These are phyloP conservation scores for Crotalaria pallida DNA, from an alignment of 306 rosid species.

Conservation along the genomic window DNA sequence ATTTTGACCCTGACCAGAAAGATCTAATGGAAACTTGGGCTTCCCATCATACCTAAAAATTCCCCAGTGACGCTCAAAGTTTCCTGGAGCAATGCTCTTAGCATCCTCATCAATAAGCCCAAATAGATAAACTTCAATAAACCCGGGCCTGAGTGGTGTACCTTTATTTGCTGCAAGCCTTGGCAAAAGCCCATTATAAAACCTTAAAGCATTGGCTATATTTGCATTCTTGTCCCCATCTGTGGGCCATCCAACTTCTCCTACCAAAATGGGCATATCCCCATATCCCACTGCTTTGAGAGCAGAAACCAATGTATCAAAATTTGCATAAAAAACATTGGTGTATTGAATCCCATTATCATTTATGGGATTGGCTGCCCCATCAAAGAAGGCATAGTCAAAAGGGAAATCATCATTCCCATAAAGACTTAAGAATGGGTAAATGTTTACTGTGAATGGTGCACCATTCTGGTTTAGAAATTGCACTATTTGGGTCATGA, in stretches of 20 bases:
- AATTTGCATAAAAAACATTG: conserved; percentile 92
- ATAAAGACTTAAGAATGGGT: conserved; percentile 89
- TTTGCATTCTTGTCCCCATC: conserved; percentile 91
- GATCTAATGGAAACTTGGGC: conserved; percentile 65
- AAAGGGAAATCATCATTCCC: conserved; percentile 78
- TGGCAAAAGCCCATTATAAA: conserved; percentile 78
- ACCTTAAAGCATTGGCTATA: conserved; percentile 59
- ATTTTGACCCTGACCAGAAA: conserved; percentile 67
- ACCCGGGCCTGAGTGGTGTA: conserved; percentile 67
- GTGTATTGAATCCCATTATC: conserved; percentile 73
- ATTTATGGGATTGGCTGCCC: conserved; percentile 52
- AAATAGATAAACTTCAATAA: conserved; percentile 77
- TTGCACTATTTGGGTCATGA: conserved; percentile 74
- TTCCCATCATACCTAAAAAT: conserved; percentile 82
- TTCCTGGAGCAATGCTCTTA: conserved; percentile 79
- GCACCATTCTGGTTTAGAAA: conserved; percentile 63
- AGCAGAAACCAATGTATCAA: conserved; percentile 82
- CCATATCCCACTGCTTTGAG: conserved; percentile 57
- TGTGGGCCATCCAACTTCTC: conserved; percentile 99
- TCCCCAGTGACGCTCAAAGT: conserved; percentile 95
- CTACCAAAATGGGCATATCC: conserved; percentile 68
- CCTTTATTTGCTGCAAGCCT: conserved; percentile 64
- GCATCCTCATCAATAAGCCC: conserved; percentile 88
- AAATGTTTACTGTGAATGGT: conserved; percentile 88
- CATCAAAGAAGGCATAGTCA: conserved; percentile 92